phyloP scores from a whole-genome alignment of 805 yeast species.

The Hanseniaspora lindneri region DNA sequence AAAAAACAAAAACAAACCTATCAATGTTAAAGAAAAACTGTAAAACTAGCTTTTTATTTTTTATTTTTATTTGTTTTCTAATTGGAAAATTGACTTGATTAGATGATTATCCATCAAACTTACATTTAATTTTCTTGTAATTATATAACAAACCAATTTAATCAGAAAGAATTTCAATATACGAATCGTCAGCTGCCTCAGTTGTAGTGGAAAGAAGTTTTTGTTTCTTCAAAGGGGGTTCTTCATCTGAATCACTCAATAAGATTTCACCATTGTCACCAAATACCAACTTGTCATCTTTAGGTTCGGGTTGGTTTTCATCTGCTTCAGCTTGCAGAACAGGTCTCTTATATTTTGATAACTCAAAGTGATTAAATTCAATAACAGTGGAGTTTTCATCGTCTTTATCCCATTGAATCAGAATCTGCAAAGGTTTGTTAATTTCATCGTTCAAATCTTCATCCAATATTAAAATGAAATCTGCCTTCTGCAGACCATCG shows the following conservation, averaged over 20 bases:
- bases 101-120: slow-evolving; percentile 18
- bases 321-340: slow-evolving; percentile 3
- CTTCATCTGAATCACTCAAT: slow-evolving; percentile 15
- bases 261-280: slow-evolving; percentile 24
- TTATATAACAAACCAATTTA: slow-evolving; percentile 20
- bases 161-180: slow-evolving; percentile 23
- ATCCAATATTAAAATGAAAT: slow-evolving; percentile 59
- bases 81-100: too few species aligned
- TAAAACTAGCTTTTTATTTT: too few species aligned
- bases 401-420: slow-evolving; percentile 18
- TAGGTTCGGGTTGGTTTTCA: neutral
- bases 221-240: slow-evolving; percentile 14
- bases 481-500: slow-evolving; percentile 31
- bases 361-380: slow-evolving; percentile 26
- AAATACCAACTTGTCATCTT: too few species aligned
- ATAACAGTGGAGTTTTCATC: slow-evolving; percentile 17
- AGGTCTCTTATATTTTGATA: slow-evolving; percentile 16
- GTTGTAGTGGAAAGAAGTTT: too few species aligned
- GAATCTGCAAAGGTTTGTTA: slow-evolving; percentile 49
- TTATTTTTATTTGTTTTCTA: too few species aligned
- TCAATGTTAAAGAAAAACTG: neutral
- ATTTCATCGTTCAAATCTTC: slow-evolving; percentile 51
- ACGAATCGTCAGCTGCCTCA: slow-evolving; percentile 14
- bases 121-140: slow-evolving; percentile 17
- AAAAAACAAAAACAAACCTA: neutral